Conservation (phyloP, 345 rosid genomes). For the Lagerstroemia speciosa region DNA sequence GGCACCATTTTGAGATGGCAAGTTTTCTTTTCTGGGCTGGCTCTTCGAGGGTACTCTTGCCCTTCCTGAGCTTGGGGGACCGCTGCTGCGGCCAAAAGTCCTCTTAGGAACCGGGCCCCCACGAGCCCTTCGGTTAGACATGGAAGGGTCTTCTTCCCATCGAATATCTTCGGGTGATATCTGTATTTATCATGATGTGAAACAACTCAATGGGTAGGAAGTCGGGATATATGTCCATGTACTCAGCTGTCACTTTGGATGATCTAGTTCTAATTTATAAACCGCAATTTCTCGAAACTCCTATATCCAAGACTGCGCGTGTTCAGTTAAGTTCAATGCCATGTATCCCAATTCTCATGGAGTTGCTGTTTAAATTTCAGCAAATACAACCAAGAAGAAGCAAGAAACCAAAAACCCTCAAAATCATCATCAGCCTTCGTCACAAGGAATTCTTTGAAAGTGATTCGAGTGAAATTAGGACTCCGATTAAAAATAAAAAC, state of each 20-base stretch:
- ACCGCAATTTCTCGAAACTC: not conserved
- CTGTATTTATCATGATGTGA: constrained; percentile 23
- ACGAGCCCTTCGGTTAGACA: constrained; percentile 38
- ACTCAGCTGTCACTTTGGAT: not conserved
- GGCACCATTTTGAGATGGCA: constrained; percentile 51
- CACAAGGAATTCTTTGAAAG: not conserved
- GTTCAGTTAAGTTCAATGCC: no score
- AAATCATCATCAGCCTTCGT: not conserved
- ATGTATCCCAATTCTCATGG: no score
- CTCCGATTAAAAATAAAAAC: not conserved
- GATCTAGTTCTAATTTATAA: not conserved
- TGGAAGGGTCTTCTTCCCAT: constrained; percentile 75
- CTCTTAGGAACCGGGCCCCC: constrained; percentile 43
- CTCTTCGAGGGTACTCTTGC: constrained; percentile 48
- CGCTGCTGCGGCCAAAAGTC: constrained; percentile 32
- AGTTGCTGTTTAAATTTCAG: no score
- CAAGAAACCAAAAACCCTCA: not conserved
- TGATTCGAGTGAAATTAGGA: not conserved
- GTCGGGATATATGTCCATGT: no score
- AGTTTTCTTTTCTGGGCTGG: constrained; percentile 47
- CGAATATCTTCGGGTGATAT: constrained; percentile 75
- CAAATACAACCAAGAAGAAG: no score
- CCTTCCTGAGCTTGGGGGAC: constrained; percentile 36
- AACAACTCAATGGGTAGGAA: not conserved
- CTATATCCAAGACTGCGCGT: not conserved